Base-by-base conservation (phyloP, 208 protist genomes). In the Trypanosoma theileri region DNA sequence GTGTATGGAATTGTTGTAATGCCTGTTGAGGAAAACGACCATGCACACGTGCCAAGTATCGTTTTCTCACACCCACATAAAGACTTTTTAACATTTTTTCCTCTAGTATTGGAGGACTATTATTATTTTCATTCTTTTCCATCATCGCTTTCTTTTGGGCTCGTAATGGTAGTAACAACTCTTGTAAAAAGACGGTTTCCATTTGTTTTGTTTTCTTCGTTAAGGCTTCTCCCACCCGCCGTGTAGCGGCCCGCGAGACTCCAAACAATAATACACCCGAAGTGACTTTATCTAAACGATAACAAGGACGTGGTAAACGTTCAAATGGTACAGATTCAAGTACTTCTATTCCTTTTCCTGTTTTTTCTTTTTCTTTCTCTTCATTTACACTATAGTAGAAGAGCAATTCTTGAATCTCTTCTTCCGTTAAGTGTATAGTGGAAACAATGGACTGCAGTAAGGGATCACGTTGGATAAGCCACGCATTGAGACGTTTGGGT, bases 251-350 rank as follows among this genome's bases (percentile, higher is more conserved):
- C 19, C 72, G 75, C 17, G 58, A 66, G 14, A 93, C 84, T 14
- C 77, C 88, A 19, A 91, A 68, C 26, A 95, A 72, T 31, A 96
- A 66, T 8, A 96, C 79, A 46, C 93, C 93, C 21, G 87, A 95
- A 4, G 93, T 97, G 4, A 88, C 89, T 66, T 89, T 93, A 70
- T 97, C 93, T 3, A 97, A 77, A 13, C 93, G 77, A 56, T 96
- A 84, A 66, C 90, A 95, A 8, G 90, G 81, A 21, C 90, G 77
- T 10, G 85, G 86, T 0, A 77, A 48, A 26, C 86, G 84, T 14
- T 81, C 71, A 3, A 86, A 76, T 7, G 70, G 22, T 1, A 94
- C 76, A 12, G 59, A 53, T 10, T 62, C 24, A 19, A 19, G 21
- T n/a, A 54, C 65, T 54, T 35, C 66, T 4, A 31, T 17, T 28